Conservation (phyloP, 768 basidiomycete species). For the Tylopilus sp. region DNA sequence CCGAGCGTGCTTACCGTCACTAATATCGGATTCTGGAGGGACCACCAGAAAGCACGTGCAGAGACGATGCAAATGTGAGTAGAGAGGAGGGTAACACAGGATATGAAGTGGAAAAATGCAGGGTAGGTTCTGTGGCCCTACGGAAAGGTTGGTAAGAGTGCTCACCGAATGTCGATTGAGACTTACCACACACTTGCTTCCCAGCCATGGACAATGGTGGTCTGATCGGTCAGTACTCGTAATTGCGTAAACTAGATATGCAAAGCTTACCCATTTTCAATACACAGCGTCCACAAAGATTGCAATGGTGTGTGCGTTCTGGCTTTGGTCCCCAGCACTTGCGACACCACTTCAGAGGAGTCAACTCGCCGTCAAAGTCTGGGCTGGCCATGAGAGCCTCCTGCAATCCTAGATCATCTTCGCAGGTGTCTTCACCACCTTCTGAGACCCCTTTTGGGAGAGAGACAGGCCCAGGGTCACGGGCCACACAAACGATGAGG, state of each 20-base stretch:
- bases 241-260: not conserved
- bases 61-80: slow-evolving; percentile 57
- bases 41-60: slow-evolving; percentile 53
- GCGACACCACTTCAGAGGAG: slow-evolving; percentile 69
- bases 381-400: slow-evolving; percentile 57
- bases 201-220: slow-evolving; percentile 87
- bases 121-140: slow-evolving; percentile 84
- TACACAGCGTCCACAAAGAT: slow-evolving; percentile 70
- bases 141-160: not conserved
- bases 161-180: not conserved
- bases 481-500: slow-evolving; percentile 64
- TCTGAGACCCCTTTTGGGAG: slow-evolving; percentile 18
- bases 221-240: slow-evolving; percentile 41
- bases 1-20: slow-evolving; percentile 45
- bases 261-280: slow-evolving; percentile 72
- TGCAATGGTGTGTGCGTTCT: slow-evolving; percentile 78
- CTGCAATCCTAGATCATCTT: slow-evolving; percentile 46
- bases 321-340: slow-evolving; percentile 80
- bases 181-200: slow-evolving; percentile 69
- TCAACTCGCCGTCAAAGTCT: slow-evolving; percentile 51
- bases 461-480: slow-evolving; percentile 70
- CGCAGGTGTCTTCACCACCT: slow-evolving; percentile 29
- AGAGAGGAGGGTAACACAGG: slow-evolving; percentile 58
- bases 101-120: slow-evolving; percentile 77
- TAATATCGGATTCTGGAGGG: slow-evolving; percentile 58